A percentile compares a stretch with the other conserved stretches of the same genome.
Evolutionary conservation across 179 eudicot genomes (phyloP).

Genomic region (Silene noctiflora): DNA sequence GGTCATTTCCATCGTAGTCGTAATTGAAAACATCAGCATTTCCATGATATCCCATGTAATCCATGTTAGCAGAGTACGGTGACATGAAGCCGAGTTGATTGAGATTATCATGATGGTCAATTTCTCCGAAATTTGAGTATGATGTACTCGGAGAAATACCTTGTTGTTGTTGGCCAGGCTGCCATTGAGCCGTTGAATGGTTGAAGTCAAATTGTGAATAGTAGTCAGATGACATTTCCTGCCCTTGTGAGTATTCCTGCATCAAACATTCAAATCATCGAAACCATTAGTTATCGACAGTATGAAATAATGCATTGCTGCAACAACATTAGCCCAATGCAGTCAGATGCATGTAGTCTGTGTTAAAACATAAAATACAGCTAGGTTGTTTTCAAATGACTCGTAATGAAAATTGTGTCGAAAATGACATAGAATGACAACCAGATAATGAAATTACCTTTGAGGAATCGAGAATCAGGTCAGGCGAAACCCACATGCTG

Average conservation of each 20-base stretch:
- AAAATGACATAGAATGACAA: too few species aligned
- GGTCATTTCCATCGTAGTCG: slow-evolving; percentile 44
- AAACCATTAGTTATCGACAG: slow-evolving; percentile 2
- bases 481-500: slow-evolving; percentile 58
- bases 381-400: too few species aligned
- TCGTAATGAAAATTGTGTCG: too few species aligned
- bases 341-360: too few species aligned
- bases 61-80: slow-evolving; percentile 43
- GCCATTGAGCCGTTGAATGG: slow-evolving; percentile 41
- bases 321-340: too few species aligned
- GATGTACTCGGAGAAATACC: slow-evolving; percentile 60
- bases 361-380: too few species aligned
- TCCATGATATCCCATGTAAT: slow-evolving; percentile 46
- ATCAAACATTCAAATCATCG: slow-evolving; percentile 14
- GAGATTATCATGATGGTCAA: slow-evolving; percentile 47
- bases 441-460: slow-evolving; percentile 37
- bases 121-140: slow-evolving; percentile 62
- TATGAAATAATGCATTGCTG: too few species aligned
- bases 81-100: slow-evolving; percentile 49
- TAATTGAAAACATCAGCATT: slow-evolving; percentile 41
- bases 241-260: slow-evolving; percentile 52
- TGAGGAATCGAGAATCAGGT: slow-evolving; percentile 70
- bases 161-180: slow-evolving; percentile 38
- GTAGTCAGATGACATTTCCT: slow-evolving; percentile 30
- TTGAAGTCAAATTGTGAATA: slow-evolving; percentile 39